Base-by-base conservation (phyloP, 352 stramenopile genomes). In the Phytophthora vignae region DNA sequence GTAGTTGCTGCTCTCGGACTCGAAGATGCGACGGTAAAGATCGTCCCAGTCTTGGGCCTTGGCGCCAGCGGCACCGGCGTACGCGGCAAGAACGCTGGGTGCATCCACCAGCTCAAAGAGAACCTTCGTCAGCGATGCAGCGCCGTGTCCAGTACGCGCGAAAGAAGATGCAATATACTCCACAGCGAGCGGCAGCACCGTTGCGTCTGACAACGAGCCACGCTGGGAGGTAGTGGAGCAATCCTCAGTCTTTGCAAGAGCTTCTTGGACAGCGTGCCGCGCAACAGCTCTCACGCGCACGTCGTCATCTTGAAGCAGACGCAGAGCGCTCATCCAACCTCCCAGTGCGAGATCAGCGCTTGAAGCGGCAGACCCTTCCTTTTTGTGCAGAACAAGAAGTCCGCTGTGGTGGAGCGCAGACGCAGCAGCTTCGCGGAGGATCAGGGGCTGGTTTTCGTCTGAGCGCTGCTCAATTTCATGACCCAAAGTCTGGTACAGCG, bases 1-100 rank as follows among this genome's bases (percentile, higher is more conserved):
- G 62, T 90, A 95, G 60, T 95, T 95, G 69, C 76, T 88, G 71
- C 84, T 91, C 68, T 95, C 88, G 7, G 84, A 78, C 59, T 95
- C 88, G 55, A 95, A 95, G 60, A 95, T 95, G 46, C 83, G 83
- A 50, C 78, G 76, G 56, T 81, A 90, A 8, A 93, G 64, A 49
- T 92, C 75, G 33, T 84, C 76, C 71, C 78, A 86, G 54, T 90
- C 81, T 52, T 83, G 71, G 0, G 76, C 73, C 52, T 82, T 85
- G 36, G 69, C 64, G 14, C 82, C 77, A 19, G 71, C 59, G n/a
- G 50, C 69, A 50, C 71, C 74, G 36, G 77, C 55, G 61, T 87
- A 91, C 17, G 88, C 74, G 4, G 70, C 42, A 11, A 95, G 70
- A 33, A 87, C 56, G 2, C 58, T 70, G 1, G 74, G 70, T 0